Conservation (phyloP, 2,329 filamentous ascomycete genomes). For the Pseudogymnoascus sp. region DNA sequence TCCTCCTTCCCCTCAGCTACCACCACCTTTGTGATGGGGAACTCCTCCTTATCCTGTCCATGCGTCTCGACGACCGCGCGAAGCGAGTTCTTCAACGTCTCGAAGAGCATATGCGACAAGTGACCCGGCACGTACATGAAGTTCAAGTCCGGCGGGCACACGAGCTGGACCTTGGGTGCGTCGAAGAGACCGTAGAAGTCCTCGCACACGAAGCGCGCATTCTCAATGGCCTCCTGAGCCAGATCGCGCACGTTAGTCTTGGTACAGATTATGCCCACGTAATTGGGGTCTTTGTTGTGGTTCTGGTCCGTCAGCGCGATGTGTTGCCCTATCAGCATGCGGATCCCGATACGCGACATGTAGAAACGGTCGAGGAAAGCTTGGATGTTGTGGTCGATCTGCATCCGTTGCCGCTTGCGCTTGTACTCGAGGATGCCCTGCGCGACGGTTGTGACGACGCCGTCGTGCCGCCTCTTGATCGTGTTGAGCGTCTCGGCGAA, state of each 20-base stretch:
- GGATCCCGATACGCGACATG: constrained; percentile 98
- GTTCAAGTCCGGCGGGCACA: constrained; percentile 87
- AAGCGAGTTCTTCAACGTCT: constrained; percentile 96
- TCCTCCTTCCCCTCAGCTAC: constrained; percentile 97
- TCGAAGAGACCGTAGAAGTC: constrained; percentile 98
- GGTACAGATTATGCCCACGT: constrained; percentile 98
- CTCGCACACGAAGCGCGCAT: constrained; percentile 97
- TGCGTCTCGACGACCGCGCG: constrained; percentile 94
- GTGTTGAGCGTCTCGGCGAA: constrained; percentile 84
- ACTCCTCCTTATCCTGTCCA: constrained; percentile 89
- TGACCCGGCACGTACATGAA: constrained; percentile 99
- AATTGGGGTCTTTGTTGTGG: constrained; percentile 79
- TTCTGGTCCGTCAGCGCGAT: constrained; percentile 93
- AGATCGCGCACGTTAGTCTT: constrained; percentile 95
- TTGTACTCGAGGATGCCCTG: constrained; percentile 98
- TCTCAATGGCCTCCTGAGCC: constrained; percentile 94
- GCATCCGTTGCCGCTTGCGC: constrained; percentile 89
- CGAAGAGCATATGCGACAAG: constrained; percentile 97
- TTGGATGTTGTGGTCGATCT: constrained; percentile 96
- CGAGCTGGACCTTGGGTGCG: constrained; percentile 89
- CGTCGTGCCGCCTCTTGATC: constrained; percentile 93
- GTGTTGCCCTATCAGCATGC: constrained; percentile 98
- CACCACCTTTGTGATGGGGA: constrained; percentile 94
- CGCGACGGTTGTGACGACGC: constrained; percentile 95
- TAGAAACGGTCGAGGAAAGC: constrained; percentile 98